Conservation (phyloP, 2,329 filamentous ascomycete genomes). For the Aspergillus sp. region DNA sequence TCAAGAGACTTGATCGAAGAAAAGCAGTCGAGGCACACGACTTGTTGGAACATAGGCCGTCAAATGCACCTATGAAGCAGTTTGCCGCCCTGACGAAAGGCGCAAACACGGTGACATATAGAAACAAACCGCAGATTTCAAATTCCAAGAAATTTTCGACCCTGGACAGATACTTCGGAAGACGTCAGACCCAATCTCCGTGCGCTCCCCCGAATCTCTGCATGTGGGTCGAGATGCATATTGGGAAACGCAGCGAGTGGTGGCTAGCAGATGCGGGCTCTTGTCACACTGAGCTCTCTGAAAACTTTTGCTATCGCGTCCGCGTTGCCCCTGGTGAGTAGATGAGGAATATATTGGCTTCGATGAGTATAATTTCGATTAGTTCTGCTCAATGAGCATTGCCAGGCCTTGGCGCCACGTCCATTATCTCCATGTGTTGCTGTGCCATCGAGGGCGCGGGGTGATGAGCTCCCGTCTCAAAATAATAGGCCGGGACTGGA, state of each 20-base stretch:
- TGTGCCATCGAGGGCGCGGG: not conserved
- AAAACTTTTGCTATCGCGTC: not conserved
- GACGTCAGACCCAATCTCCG: not conserved
- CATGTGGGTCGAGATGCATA: constrained; percentile 6
- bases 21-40: not conserved
- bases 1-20: not conserved
- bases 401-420: not conserved
- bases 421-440: not conserved
- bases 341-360: not conserved
- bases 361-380: not conserved
- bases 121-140: not conserved
- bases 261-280: constrained; percentile 2
- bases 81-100: constrained; percentile 3
- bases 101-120: constrained; percentile 6
- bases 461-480: not conserved
- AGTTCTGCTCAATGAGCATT: not conserved
- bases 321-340: not conserved
- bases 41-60: not conserved
- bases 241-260: not conserved
- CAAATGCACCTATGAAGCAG: not conserved
- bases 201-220: not conserved
- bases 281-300: not conserved
- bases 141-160: not conserved
- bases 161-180: not conserved
- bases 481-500: not conserved